Evolutionary conservation across 1,284 basidiomycete species (phyloP), one percentile per base, ranked within the genome.

Genomic region (Chiua sp.): DNA sequence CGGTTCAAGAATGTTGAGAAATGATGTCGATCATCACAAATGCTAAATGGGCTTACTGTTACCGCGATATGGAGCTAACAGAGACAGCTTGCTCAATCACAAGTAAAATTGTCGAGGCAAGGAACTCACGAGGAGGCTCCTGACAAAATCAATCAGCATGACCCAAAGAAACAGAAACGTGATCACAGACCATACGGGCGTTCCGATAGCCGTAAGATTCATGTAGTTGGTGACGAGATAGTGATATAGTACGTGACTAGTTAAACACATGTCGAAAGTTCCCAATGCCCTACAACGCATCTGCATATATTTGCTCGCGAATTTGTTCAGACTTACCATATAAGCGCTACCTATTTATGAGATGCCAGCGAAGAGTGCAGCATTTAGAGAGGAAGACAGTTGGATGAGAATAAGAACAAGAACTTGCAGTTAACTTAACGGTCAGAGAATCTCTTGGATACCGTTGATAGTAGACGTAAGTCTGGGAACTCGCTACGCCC

Each of bases 401-500:
- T 39, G 11, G 12, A 50, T 20, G 35, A n/a, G n/a, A n/a, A n/a
- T n/a, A n/a, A 46, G 37, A 50, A 30, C 22, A 26, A 13, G 55
- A 3, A 67, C 79, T 56, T 60, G 81, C 85, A 68, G 80, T 68
- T 16, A 71, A 30, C 61, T 80, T 84, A 35, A 82, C 64, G 4
- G 56, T 49, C 5, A 63, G 46, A 16, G 71, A 68, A 65, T 87
- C 86, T 37, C 68, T 75, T 2, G 75, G 69, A 30, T 68, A 74
- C 22, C 74, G 68, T 57, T 75, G 73, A 64, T 82, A 86, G 68
- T 83, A 87, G 15, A 79, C 76, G 61, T 78, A 84, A 6, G 80
- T 80, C 67, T 87, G 86, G 13, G 79, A 78, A 61, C 80, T 84
- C 11, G 84, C 85, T 2, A 86, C 71, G 6, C 86, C 85, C 77